Conservation (phyloP, 1,139 yeast genomes). For the Taphrina communis region DNA sequence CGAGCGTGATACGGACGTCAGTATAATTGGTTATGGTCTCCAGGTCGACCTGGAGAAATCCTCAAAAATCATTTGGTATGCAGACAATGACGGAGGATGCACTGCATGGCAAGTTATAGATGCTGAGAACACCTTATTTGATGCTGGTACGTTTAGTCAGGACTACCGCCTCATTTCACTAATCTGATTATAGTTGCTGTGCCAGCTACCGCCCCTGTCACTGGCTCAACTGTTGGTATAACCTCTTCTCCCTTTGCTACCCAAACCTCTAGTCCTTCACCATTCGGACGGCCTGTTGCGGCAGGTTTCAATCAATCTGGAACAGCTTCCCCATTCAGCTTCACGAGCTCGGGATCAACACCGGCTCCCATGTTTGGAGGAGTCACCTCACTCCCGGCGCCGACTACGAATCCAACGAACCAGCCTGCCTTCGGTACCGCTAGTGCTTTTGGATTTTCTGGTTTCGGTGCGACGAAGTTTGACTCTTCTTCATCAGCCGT, state of each 20-base stretch:
- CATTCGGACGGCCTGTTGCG: background rate
- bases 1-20: conserved; percentile 27
- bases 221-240: background rate
- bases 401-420: background rate
- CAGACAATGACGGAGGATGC: conserved; percentile 36
- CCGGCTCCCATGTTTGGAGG: conserved; percentile 20
- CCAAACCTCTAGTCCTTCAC: conserved; percentile 5
- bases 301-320: background rate
- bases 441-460: conserved; percentile 22
- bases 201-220: background rate
- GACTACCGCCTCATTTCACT: no score
- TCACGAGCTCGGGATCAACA: conserved; percentile 1
- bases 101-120: conserved; percentile 20
- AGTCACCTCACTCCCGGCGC: background rate
- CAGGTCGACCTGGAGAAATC: background rate
- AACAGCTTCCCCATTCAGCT: conserved; percentile 12
- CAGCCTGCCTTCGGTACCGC: conserved; percentile 17
- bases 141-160: background rate
- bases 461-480: conserved; percentile 20
- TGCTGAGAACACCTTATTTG: conserved; percentile 13
- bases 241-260: background rate
- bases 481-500: background rate
- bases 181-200: background rate
- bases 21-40: conserved; percentile 19
- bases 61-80: conserved; percentile 15